Base-by-base conservation (phyloP, 1,284 basidiomycete species). In the Entoloma clypeatum region DNA sequence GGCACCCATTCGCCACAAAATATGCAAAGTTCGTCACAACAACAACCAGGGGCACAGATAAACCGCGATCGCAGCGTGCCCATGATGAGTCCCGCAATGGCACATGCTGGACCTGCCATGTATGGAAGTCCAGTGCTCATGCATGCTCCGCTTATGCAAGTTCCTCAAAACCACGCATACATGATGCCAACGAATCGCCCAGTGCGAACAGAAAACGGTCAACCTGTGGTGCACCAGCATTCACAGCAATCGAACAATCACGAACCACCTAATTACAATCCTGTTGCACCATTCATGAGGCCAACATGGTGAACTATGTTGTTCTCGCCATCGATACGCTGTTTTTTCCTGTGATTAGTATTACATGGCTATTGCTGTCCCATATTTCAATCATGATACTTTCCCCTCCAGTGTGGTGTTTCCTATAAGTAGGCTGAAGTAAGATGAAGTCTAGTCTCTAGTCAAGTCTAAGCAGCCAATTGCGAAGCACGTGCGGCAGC, bases 401-500 rank as follows among this genome's bases (percentile, higher is more conserved):
- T n/a, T n/a, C n/a, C n/a, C n/a, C n/a, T n/a, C n/a, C n/a, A n/a
- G n/a, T n/a, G n/a, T n/a, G n/a, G n/a, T n/a, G n/a, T n/a, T n/a
- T n/a, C n/a, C n/a, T n/a, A n/a, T n/a, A n/a, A n/a, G n/a, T n/a
- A n/a, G n/a, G n/a, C n/a, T n/a, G n/a, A n/a, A n/a, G n/a, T n/a
- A n/a, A n/a, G n/a, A n/a, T n/a, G n/a, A n/a, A n/a, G n/a, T n/a
- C n/a, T n/a, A n/a, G n/a, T n/a, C n/a, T n/a, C n/a, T n/a, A n/a
- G n/a, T 27, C 19, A 30, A 7, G 23, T 55, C 56, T 69, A 75
- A 55, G 54, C 61, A 45, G 78, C 86, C 57, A 89, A 65, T 66
- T 87, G 71, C 43, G 90, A 92, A 39, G 92, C 92, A 57, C 84
- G 80, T 61, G 85, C 75, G 21, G 92, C 92, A 43, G 92, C 91